phyloP scores from a whole-genome alignment of 257 asterid species.

The Solanum sejunctum region DNA sequence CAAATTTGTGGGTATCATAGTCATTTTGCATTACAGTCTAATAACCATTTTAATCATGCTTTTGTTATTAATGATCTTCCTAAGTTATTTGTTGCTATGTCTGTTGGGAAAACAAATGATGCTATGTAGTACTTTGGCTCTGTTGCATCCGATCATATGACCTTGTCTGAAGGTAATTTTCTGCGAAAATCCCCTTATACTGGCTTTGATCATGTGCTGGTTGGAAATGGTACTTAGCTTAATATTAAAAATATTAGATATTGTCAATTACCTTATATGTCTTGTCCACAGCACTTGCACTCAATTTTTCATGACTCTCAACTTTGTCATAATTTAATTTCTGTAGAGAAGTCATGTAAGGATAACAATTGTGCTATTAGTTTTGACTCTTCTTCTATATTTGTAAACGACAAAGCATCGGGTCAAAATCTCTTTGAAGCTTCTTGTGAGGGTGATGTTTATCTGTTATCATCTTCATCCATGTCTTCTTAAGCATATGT shows the following conservation, averaged over 20 bases:
- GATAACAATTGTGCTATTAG: no score
- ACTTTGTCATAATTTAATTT: no score
- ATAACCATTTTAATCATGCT: no score
- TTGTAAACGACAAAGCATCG: not conserved
- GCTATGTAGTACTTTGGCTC: not conserved
- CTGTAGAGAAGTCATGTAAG: no score
- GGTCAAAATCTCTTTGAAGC: not conserved
- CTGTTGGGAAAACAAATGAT: not conserved
- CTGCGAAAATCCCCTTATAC: not conserved
- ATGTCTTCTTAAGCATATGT: not conserved
- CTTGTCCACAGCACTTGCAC: not conserved
- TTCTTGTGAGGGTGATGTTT: not conserved
- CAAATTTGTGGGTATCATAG: no score
- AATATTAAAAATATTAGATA: not conserved
- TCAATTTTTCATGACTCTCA: no score
- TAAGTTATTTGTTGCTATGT: not conserved
- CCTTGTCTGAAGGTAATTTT: not conserved
- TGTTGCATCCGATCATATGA: not conserved
- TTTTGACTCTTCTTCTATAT: no score
- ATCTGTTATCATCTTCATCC: not conserved
- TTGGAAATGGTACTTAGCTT: not conserved
- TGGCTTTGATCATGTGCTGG: not conserved
- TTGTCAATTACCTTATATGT: not conserved
- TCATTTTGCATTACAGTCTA: no score
- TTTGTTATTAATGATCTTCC: not conserved